Evolutionary conservation across 176 grass and related monocot species (phyloP).

Genomic region (Chloris gayana): DNA sequence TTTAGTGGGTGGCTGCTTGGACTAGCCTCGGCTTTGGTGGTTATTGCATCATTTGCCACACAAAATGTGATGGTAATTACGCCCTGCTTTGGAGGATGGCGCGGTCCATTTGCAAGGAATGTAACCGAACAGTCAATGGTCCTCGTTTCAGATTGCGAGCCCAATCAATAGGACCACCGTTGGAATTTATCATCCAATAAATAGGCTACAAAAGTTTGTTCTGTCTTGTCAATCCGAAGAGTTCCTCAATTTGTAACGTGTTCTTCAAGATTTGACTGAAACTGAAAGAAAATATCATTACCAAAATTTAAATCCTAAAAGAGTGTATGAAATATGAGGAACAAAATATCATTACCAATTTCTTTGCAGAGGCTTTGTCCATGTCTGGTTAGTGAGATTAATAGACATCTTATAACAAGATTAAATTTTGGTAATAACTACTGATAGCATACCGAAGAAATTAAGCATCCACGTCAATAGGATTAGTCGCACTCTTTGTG

Average conservation of each 20-base stretch:
- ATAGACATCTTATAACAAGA: no score
- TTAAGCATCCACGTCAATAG: background rate
- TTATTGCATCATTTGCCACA: constrained; percentile 19
- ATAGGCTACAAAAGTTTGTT: no score
- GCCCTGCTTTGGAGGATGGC: background rate
- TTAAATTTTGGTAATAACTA: background rate
- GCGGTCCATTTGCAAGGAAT: background rate
- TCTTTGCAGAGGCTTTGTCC: background rate
- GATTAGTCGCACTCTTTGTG: no score
- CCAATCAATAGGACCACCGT: no score
- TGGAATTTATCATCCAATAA: background rate
- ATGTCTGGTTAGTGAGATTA: background rate
- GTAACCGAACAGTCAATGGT: background rate
- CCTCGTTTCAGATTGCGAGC: background rate
- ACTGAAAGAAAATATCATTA: no score
- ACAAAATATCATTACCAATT: background rate
- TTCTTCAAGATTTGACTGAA: no score
- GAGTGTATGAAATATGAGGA: no score
- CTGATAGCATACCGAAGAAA: background rate
- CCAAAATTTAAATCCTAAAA: no score
- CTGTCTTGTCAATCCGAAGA: no score
- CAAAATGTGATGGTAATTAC: background rate
- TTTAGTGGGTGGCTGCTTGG: background rate
- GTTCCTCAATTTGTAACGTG: no score
- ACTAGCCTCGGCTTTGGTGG: background rate